Evolutionary conservation across 2,329 filamentous ascomycete genomes (phyloP).

Genomic region (Nectriaceae sp.): DNA sequence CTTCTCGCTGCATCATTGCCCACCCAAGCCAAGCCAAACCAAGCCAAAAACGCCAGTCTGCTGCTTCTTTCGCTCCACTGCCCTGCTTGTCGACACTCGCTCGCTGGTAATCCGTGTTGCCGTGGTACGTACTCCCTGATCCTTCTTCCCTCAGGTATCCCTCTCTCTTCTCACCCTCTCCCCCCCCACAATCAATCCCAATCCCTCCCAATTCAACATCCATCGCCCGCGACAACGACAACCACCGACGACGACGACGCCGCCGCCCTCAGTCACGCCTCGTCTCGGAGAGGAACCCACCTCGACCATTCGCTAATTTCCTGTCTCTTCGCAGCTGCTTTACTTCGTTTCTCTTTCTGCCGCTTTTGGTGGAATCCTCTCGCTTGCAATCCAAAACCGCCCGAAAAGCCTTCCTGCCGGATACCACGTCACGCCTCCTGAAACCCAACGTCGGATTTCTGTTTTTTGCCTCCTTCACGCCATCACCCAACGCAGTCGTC

Average conservation of each 20-base stretch:
- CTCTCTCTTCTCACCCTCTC: conserved; percentile 9
- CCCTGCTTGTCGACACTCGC: neutral
- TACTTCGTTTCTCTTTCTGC: conserved; percentile 17
- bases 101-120: neutral
- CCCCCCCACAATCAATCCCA: conserved; percentile 16
- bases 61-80: neutral
- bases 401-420: conserved; percentile 6
- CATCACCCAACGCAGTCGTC: no score
- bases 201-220: conserved; percentile 22
- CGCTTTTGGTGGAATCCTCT: conserved; percentile 22
- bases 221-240: conserved; percentile 22
- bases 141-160: conserved; percentile 12
- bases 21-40: conserved; percentile 21
- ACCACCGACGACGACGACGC: conserved; percentile 27
- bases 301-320: conserved; percentile 28
- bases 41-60: neutral
- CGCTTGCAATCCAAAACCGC: conserved; percentile 16
- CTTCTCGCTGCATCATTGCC: neutral
- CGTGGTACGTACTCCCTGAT: conserved; percentile 4
- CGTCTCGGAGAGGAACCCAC: conserved; percentile 30
- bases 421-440: conserved; percentile 15
- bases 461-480: neutral
- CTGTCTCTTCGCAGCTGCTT: conserved; percentile 6
- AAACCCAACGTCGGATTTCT: conserved; percentile 12
- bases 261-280: conserved; percentile 22